These are phyloP conservation scores for Moesziomyces globuligerus DNA, from an alignment of 1,284 basidiomycete genomes.

Conservation along the genomic window DNA sequence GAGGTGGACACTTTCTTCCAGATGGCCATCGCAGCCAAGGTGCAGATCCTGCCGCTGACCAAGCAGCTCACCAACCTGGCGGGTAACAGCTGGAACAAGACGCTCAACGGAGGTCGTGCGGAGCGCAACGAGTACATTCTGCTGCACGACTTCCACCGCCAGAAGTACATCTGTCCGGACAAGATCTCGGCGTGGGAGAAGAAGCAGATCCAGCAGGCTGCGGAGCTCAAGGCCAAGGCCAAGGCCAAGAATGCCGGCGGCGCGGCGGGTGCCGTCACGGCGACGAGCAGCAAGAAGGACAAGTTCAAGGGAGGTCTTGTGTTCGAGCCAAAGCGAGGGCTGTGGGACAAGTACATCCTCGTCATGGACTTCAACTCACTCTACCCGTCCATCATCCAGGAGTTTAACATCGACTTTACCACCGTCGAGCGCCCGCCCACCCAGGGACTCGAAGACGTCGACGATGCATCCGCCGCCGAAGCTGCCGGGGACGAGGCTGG, in stretches of 20 bases:
- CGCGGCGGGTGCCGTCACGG: conserved; percentile 62
- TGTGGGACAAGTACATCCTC: conserved; percentile 96
- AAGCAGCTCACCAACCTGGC: conserved; percentile 96
- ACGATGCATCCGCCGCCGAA: conserved; percentile 8
- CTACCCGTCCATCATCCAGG: conserved; percentile 99
- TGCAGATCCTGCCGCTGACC: conserved; percentile 88
- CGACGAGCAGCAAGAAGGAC: conserved; percentile 78
- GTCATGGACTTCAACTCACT: conserved; percentile 99
- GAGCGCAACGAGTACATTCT: conserved; percentile 99
- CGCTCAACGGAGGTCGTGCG: conserved; percentile 77
- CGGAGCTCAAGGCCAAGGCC: conserved; percentile 46
- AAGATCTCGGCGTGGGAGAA: conserved; percentile 79
- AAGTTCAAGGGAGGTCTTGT: conserved; percentile 99
- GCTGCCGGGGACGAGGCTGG: conserved; percentile 10
- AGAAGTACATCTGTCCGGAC: conserved; percentile 97
- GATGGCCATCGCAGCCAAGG: conserved; percentile 91
- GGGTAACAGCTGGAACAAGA: conserved; percentile 85
- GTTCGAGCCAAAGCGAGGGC: conserved; percentile 92
- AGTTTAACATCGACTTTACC: conserved; percentile 99
- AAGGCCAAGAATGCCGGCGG: conserved; percentile 31
- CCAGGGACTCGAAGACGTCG: conserved; percentile 69
- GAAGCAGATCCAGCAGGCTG: conserved; percentile 58
- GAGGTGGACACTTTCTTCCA: conserved; percentile 94
- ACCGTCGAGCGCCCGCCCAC: conserved; percentile 78
- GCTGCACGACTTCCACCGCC: conserved; percentile 94